Percentiles rank a stretch among this genome's conserved stretches.
Evolutionary conservation across 768 basidiomycete species (phyloP).

Genomic region (Russula ochroleuca): DNA sequence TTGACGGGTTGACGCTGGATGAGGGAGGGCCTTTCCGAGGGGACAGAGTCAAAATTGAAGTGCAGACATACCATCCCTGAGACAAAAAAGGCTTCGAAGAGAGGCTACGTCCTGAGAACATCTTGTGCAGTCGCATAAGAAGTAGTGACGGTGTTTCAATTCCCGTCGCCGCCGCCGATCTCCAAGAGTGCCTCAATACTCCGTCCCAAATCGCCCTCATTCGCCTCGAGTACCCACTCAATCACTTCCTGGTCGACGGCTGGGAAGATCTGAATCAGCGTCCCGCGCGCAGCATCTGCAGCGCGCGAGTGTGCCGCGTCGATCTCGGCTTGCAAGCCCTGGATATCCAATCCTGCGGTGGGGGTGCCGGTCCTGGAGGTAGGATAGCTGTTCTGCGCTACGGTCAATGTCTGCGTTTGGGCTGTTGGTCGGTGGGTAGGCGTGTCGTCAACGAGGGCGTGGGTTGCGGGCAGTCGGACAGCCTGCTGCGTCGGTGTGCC

Average conservation of each 20-base stretch:
- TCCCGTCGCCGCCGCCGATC: constrained; percentile 45
- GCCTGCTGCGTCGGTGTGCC: constrained; percentile 40
- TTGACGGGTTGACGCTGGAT: no score
- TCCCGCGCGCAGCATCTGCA: constrained; percentile 64
- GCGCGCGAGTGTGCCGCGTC: constrained; percentile 75
- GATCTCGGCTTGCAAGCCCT: constrained; percentile 68
- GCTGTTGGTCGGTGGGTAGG: constrained; percentile 40
- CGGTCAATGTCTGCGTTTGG: constrained; percentile 9
- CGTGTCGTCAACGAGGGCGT: constrained; percentile 45
- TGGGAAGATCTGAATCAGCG: constrained; percentile 88
- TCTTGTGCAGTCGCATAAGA: neutral
- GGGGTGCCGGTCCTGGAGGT: constrained; percentile 25
- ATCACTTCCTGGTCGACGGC: constrained; percentile 74
- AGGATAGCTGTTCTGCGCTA: constrained; percentile 11
- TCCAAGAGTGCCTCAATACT: constrained; percentile 85
- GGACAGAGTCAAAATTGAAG: neutral
- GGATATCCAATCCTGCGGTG: constrained; percentile 44
- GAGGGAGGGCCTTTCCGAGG: no score
- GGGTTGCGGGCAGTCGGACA: constrained; percentile 27
- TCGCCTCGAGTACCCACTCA: constrained; percentile 86
- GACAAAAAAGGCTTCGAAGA: neutral
- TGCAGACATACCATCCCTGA: neutral
- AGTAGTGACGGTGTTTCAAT: neutral
- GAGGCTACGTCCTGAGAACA: constrained; percentile 13
- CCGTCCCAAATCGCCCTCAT: constrained; percentile 80